Percentiles rank a stretch among this genome's conserved stretches.
These are phyloP conservation scores for Calonectria montana DNA, from an alignment of 2,329 filamentous ascomycete genomes.

Conservation along the genomic window DNA sequence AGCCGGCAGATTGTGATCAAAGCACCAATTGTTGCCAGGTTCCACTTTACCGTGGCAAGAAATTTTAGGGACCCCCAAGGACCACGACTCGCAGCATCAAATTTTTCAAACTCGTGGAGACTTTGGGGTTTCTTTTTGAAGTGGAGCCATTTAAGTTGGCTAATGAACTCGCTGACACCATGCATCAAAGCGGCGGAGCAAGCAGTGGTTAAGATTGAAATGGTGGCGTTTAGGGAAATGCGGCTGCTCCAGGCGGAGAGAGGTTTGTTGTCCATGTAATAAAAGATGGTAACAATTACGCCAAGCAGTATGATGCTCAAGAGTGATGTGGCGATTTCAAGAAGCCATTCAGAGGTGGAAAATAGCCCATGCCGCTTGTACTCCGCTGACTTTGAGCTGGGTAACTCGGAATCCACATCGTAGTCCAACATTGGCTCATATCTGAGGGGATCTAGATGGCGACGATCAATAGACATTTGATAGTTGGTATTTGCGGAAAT, in stretches of 20 bases:
- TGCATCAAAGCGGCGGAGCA: slow-evolving; percentile 23
- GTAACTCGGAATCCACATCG: background rate
- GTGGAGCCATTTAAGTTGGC: slow-evolving; percentile 29
- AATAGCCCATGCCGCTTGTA: background rate
- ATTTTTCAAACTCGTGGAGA: slow-evolving; percentile 14
- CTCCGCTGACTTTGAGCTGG: background rate
- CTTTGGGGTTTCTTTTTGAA: slow-evolving; percentile 6
- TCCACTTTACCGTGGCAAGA: background rate
- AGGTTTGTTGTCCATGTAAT: slow-evolving; percentile 4
- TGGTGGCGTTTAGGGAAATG: slow-evolving; percentile 20
- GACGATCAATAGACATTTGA: background rate
- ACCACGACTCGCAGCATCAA: slow-evolving; percentile 27
- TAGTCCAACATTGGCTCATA: background rate
- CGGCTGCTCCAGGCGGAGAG: slow-evolving; percentile 11
- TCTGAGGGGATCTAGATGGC: background rate
- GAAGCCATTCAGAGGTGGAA: background rate
- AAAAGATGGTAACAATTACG: slow-evolving; percentile 5
- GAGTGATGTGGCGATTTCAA: background rate
- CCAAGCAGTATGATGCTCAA: background rate
- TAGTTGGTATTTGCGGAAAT: background rate
- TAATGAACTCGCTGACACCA: slow-evolving; percentile 23
- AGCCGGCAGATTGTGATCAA: slow-evolving; percentile 16
- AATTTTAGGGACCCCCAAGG: slow-evolving; percentile 16
- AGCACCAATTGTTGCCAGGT: slow-evolving; percentile 26
- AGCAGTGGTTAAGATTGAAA: slow-evolving; percentile 18